Percentiles rank a stretch among this genome's conserved stretches.
phyloP scores from a whole-genome alignment of 1,284 basidiomycete genomes.

The Serendipita sp. region DNA sequence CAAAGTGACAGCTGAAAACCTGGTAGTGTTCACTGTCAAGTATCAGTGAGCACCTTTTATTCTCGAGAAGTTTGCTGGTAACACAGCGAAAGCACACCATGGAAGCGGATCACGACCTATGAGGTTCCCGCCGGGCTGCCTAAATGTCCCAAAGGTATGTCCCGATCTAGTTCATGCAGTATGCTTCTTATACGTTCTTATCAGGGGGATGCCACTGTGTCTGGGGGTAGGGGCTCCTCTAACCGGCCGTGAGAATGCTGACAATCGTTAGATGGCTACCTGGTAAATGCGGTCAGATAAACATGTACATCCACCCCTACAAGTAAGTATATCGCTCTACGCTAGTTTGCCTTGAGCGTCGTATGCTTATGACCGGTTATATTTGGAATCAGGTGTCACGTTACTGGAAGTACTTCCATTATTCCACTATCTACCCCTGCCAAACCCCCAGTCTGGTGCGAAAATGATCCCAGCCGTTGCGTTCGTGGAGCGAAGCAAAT shows the following conservation, averaged over 20 bases:
- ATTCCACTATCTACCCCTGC: not conserved
- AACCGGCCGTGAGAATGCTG: not conserved
- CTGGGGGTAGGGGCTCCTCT: slow-evolving; percentile 3
- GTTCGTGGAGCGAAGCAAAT: slow-evolving; percentile 6
- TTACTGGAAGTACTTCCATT: not conserved
- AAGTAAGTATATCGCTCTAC: not conserved
- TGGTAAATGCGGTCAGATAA: not conserved
- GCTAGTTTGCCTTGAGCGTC: not conserved
- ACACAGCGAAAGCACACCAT: slow-evolving; percentile 3
- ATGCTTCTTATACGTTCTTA: too few relatives aligned
- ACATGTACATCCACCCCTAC: slow-evolving; percentile 5
- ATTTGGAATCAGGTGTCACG: slow-evolving; percentile 2
- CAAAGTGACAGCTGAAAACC: slow-evolving; percentile 7
- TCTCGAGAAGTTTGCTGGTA: not conserved
- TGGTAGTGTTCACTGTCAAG: slow-evolving; percentile 6
- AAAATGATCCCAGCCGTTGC: not conserved
- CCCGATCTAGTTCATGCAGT: too few relatives aligned
- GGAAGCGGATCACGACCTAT: not conserved
- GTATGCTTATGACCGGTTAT: not conserved
- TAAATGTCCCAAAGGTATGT: not conserved
- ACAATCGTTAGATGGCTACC: not conserved
- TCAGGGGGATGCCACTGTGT: slow-evolving; percentile 2
- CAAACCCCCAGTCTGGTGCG: slow-evolving; percentile 6
- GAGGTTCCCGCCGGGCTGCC: slow-evolving; percentile 5
- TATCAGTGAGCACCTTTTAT: not conserved